phyloP scores from a whole-genome alignment of 148 eudicot genomes.

The Arbutus unedo region DNA sequence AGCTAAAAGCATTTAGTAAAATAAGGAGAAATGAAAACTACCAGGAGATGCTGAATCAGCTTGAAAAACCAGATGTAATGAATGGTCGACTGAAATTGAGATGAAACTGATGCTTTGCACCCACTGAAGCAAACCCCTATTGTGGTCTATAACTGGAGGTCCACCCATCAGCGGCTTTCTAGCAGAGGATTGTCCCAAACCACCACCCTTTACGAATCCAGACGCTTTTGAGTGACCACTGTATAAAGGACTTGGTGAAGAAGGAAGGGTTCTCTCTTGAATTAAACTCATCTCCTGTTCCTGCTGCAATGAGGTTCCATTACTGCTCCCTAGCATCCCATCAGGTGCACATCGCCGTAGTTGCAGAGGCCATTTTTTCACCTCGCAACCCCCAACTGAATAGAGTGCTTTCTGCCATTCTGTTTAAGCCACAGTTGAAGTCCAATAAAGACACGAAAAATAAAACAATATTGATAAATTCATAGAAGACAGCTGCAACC shows the following conservation, averaged over 20 bases:
- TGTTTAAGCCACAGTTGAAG: conserved; percentile 28
- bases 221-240: conserved; percentile 71
- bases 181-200: conserved; percentile 62
- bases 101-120: conserved; percentile 90
- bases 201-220: conserved; percentile 75
- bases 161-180: conserved; percentile 82
- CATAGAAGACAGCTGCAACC: not conserved
- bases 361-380: conserved; percentile 93
- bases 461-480: conserved; percentile 8
- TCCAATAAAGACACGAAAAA: conserved; percentile 9
- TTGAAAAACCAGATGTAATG: conserved; percentile 73
- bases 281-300: conserved; percentile 68
- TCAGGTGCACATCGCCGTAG: conserved; percentile 75
- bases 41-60: conserved; percentile 72
- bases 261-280: conserved; percentile 69
- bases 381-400: conserved; percentile 82
- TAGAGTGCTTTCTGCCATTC: conserved; percentile 98
- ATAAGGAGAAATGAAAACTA: conserved; percentile 21
- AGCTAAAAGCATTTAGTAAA: not conserved
- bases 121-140: conserved; percentile 85
- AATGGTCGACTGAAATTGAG: conserved; percentile 77
- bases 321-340: conserved; percentile 64
- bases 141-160: conserved; percentile 54
- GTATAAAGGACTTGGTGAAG: conserved; percentile 76
- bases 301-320: conserved; percentile 76